Percentiles rank a stretch among this genome's conserved stretches.
These are phyloP conservation scores for Aspergillus hancockii DNA, from an alignment of 495 filamentous ascomycete species.

Conservation along the genomic window DNA sequence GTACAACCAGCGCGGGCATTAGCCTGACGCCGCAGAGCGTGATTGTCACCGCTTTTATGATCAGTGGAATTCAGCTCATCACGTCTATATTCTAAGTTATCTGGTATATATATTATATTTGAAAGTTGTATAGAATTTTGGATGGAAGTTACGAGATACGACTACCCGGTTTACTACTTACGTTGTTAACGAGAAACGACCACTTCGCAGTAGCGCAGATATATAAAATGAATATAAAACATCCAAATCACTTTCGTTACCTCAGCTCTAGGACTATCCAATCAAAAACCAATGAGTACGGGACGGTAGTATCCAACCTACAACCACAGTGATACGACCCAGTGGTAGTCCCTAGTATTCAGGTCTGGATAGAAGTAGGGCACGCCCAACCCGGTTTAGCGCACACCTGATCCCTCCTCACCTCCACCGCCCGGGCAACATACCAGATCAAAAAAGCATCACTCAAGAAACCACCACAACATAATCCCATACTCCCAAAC, in stretches of 20 bases:
- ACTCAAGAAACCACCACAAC: neutral
- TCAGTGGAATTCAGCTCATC: slow-evolving; percentile 29
- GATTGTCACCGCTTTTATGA: slow-evolving; percentile 27
- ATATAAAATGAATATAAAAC: neutral
- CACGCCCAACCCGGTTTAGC: slow-evolving; percentile 6
- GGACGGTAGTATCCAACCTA: too few relatives aligned
- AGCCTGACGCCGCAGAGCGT: slow-evolving; percentile 23
- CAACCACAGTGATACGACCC: too few relatives aligned
- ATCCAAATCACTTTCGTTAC: too few relatives aligned
- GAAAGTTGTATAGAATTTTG: slow-evolving; percentile 12
- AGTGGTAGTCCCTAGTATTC: too few relatives aligned
- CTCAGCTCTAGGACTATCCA: too few relatives aligned
- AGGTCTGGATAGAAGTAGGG: neutral
- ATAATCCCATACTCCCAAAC: neutral
- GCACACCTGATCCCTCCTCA: slow-evolving; percentile 1
- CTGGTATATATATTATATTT: slow-evolving; percentile 1
- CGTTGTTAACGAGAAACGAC: neutral
- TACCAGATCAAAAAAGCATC: neutral
- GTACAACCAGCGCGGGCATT: slow-evolving; percentile 38
- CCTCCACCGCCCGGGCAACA: neutral
- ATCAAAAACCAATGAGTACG: too few relatives aligned
- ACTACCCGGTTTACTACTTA: slow-evolving; percentile 6
- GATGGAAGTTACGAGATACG: slow-evolving; percentile 17
- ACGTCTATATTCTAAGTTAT: slow-evolving; percentile 25
- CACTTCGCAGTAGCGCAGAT: neutral